Percentiles rank a stretch among this genome's conserved stretches.
Evolutionary conservation across 352 stramenopile genomes (phyloP).

Genomic region (Pythium guiyangense): DNA sequence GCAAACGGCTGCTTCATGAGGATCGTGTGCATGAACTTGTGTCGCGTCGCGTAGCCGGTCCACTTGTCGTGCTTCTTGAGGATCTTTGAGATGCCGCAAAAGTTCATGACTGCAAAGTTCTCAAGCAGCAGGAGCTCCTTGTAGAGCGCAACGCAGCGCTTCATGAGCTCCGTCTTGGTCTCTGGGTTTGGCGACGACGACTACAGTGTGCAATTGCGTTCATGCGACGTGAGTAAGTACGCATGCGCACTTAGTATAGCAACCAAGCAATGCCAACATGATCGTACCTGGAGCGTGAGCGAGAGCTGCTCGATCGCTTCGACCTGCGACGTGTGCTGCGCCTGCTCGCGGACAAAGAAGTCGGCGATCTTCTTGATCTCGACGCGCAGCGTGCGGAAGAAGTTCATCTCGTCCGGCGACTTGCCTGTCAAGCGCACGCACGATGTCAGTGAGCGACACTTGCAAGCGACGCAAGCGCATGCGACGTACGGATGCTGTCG

Average conservation of each 20-base stretch:
- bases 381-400: constrained; percentile 78
- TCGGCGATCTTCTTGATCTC: constrained; percentile 86
- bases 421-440: constrained; percentile 35
- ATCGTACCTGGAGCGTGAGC: constrained; percentile 53
- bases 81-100: constrained; percentile 88
- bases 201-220: no score
- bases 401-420: constrained; percentile 84
- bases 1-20: constrained; percentile 88
- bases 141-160: constrained; percentile 76
- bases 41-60: constrained; percentile 84
- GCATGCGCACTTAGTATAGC: no score
- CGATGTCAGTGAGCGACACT: no score
- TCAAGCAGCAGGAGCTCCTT: constrained; percentile 85
- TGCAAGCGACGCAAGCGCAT: no score
- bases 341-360: constrained; percentile 84
- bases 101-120: constrained; percentile 90
- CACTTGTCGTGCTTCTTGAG: constrained; percentile 90
- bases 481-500: constrained; percentile 85
- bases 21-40: constrained; percentile 89
- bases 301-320: constrained; percentile 65
- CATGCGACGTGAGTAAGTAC: constrained; percentile 3
- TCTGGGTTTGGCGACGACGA: constrained; percentile 40
- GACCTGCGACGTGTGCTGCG: constrained; percentile 60
- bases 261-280: no score
- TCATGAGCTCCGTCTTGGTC: constrained; percentile 77